These are phyloP conservation scores for Farysia itapuensis DNA, from an alignment of 1,284 basidiomycete species.

Conservation along the genomic window DNA sequence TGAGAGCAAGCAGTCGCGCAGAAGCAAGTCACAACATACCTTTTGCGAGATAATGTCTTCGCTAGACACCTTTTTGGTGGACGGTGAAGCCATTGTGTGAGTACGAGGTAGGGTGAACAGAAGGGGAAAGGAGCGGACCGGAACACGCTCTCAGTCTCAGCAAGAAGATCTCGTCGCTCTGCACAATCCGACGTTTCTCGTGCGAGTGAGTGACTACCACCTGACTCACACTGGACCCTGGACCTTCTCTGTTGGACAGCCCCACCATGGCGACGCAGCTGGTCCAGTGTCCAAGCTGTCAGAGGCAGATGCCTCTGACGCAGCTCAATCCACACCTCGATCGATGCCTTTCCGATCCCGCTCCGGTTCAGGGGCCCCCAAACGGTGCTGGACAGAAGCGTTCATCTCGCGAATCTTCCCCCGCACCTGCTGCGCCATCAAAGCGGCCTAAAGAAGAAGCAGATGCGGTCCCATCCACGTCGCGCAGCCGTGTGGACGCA, in stretches of 20 bases:
- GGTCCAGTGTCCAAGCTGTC: constrained; percentile 48
- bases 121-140: no score
- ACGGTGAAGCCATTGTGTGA: constrained; percentile 30
- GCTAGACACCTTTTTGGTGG: constrained; percentile 66
- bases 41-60: constrained; percentile 84
- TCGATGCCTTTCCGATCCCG: constrained; percentile 29
- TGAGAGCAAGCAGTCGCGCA: neutral
- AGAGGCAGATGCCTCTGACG: constrained; percentile 22
- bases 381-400: no score
- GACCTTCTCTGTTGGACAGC: no score
- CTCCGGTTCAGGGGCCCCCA: neutral
- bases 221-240: no score
- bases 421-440: no score
- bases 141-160: no score
- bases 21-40: constrained; percentile 63
- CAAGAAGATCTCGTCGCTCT: no score
- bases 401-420: no score
- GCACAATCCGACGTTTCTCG: no score
- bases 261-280: constrained; percentile 11
- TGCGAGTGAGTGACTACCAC: no score
- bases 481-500: constrained; percentile 26
- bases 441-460: no score
- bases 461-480: constrained; percentile 4
- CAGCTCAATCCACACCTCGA: constrained; percentile 54
- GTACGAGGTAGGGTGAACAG: no score